Percentiles rank a stretch among this genome's conserved stretches.
phyloP scores from a whole-genome alignment of 768 basidiomycete genomes.

The Mycena capillaripes region DNA sequence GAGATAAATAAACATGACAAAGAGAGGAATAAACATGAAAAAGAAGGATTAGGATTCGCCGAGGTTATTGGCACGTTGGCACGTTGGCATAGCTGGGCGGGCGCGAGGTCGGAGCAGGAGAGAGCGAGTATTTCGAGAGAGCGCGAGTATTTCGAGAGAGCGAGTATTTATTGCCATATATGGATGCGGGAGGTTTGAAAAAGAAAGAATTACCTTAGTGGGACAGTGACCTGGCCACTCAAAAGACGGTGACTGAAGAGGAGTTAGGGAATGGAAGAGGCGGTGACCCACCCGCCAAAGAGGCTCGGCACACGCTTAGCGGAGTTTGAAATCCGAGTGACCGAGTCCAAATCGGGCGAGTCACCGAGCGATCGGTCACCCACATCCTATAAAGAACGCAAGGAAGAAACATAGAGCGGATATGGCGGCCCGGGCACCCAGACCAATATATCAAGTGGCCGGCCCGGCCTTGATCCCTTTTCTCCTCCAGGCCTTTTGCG shows the following conservation, averaged over 20 bases:
- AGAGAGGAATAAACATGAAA: no score
- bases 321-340: neutral
- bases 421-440: no score
- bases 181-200: conserved; percentile 7
- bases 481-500: no score
- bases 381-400: no score
- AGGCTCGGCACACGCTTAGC: conserved; percentile 1
- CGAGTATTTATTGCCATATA: neutral
- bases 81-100: no score
- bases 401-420: no score
- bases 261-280: neutral
- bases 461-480: no score
- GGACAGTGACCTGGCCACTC: conserved; percentile 5
- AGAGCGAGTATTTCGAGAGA: neutral
- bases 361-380: neutral
- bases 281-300: conserved; percentile 11
- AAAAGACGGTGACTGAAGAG: conserved; percentile 1
- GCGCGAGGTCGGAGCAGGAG: no score
- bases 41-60: no score
- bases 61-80: no score
- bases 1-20: no score
- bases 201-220: neutral
- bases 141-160: neutral
- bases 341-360: neutral
- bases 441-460: no score